A percentile compares a stretch with the other conserved stretches of the same genome.
Evolutionary conservation across 2,329 filamentous ascomycete genomes (phyloP).

Genomic region (Ophiostoma tasmaniense): DNA sequence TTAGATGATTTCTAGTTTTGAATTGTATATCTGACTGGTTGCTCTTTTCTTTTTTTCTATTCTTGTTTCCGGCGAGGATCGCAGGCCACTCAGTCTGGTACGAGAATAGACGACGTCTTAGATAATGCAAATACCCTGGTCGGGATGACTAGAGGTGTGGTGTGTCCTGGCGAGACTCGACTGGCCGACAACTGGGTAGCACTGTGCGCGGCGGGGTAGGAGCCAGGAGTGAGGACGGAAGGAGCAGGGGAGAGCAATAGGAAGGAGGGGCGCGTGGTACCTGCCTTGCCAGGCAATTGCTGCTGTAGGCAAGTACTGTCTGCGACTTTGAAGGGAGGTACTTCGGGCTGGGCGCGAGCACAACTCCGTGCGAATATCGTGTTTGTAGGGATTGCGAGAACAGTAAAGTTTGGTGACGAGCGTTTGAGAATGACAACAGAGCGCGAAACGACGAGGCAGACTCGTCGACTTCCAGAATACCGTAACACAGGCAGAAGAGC

Average conservation of each 20-base stretch:
- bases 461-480: conserved; percentile 20
- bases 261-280: neutral
- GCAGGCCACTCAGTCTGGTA: conserved; percentile 3
- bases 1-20: neutral
- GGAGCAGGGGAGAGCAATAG: neutral
- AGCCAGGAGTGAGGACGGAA: neutral
- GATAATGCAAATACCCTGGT: conserved; percentile 15
- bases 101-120: conserved; percentile 7
- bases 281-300: neutral
- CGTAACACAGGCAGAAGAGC: neutral
- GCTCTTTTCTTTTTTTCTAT: conserved; percentile 12
- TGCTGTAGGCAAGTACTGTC: neutral
- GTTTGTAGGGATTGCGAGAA: neutral
- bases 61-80: conserved; percentile 11
- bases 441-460: conserved; percentile 34
- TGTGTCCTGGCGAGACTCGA: neutral
- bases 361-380: neutral
- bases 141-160: conserved; percentile 1
- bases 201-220: conserved; percentile 9
- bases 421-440: neutral
- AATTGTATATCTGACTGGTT: conserved; percentile 12
- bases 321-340: neutral
- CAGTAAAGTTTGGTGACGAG: neutral
- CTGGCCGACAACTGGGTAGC: neutral
- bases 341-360: neutral